Conservation (phyloP, 331 rosid genomes). For the Malus hybrid region DNA sequence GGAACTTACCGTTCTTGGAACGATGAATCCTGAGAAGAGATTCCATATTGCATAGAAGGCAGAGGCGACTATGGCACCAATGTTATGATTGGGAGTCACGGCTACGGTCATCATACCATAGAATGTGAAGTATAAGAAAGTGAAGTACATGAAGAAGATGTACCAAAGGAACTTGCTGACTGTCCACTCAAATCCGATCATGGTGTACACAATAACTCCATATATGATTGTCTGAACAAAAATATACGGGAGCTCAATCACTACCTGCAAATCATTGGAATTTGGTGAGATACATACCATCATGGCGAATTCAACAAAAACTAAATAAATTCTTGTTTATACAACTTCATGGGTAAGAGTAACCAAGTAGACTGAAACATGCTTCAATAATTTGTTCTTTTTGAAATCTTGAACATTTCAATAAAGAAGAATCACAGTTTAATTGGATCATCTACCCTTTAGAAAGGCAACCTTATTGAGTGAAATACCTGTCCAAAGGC, state of each 20-base stretch:
- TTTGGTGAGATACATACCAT: not conserved
- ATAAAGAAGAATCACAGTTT: no score
- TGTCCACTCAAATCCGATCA: constrained; percentile 38
- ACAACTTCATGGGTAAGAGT: no score
- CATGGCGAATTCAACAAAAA: not conserved
- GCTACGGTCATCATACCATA: constrained; percentile 49
- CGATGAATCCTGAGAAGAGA: constrained; percentile 36
- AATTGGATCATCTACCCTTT: no score
- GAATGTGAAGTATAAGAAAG: constrained; percentile 33
- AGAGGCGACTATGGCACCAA: constrained; percentile 31
- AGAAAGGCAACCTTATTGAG: not conserved
- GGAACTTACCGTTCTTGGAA: constrained; percentile 27
- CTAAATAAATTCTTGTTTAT: not conserved
- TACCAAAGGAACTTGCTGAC: constrained; percentile 36
- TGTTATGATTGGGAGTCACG: constrained; percentile 30
- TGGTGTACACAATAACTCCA: constrained; percentile 29
- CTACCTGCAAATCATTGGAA: constrained; percentile 12
- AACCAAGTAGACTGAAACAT: no score
- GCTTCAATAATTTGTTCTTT: no score
- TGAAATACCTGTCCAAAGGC: constrained; percentile 35
- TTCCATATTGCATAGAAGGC: constrained; percentile 33
- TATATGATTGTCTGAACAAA: constrained; percentile 21
- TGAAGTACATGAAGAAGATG: constrained; percentile 35
- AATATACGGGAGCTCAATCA: constrained; percentile 34
- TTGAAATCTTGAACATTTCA: no score